Conservation (phyloP, 176 grass and related monocot species). For the Canna indica region DNA sequence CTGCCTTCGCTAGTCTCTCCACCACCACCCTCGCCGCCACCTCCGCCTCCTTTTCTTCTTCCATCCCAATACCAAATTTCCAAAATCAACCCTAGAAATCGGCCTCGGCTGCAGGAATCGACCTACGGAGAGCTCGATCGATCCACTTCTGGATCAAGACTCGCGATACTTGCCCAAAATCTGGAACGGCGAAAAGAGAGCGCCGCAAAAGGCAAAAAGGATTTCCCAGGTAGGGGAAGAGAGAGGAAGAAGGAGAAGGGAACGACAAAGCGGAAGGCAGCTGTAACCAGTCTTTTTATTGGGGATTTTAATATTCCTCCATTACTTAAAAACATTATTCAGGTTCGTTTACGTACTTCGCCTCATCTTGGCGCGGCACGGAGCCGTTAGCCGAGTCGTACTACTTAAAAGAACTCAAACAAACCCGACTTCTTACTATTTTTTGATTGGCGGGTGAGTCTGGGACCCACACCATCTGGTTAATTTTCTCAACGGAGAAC, state of each 20-base stretch:
- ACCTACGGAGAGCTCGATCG: not conserved
- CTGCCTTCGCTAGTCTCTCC: not conserved
- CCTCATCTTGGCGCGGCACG: too few species aligned
- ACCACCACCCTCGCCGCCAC: slow-evolving; percentile 6
- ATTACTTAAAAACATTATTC: too few species aligned
- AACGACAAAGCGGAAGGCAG: not conserved
- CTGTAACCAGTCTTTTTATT: not conserved
- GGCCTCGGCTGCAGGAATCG: not conserved
- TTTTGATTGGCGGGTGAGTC: too few species aligned
- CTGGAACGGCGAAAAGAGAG: not conserved
- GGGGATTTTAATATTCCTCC: not conserved
- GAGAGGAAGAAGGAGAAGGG: not conserved
- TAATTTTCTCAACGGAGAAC: too few species aligned
- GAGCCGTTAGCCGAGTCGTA: too few species aligned
- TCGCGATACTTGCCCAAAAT: not conserved
- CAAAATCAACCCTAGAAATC: not conserved
- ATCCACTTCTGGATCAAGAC: not conserved
- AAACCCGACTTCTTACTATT: too few species aligned
- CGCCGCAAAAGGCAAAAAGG: not conserved
- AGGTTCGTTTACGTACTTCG: too few species aligned
- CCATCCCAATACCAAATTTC: not conserved
- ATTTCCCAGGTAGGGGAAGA: not conserved
- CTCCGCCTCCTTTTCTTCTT: not conserved
- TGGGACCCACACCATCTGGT: too few species aligned
- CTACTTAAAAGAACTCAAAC: too few species aligned